Evolutionary conservation across 306 rosid species (phyloP), one percentile per base, ranked within the genome.

Genomic region (Sindora glabra): DNA sequence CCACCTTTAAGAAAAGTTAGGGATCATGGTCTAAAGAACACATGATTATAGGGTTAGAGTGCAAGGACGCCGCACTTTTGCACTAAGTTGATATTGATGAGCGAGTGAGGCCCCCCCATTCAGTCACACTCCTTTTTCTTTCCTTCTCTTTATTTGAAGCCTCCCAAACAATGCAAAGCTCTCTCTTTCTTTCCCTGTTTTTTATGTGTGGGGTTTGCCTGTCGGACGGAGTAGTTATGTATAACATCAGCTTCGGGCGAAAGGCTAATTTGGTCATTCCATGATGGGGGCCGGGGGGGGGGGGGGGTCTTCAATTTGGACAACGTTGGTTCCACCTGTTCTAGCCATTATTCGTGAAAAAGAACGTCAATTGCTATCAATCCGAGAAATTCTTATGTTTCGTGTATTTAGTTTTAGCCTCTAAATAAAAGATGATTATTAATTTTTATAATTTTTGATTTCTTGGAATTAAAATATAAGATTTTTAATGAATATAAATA

Each of bases 11-110:
- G 34, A 58, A 80, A 80, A 71, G 81, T 62, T 48, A n/a, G 51
- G 50, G 57, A 61, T 51, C 14, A 5, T 67, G 58, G 79, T 69
- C 51, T 67, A 77, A 77, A 75, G 55, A n/a, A n/a, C 73, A 70
- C 62, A 77, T n/a, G n/a, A n/a, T 85, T 74, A 40, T 65, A 56
- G 30, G 68, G 30, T 34, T 47, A 62, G 65, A 69, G 51, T 53
- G 73, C 34, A 29, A 75, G 73, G 71, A 56, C 64, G 44, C 54
- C 77, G 42, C 77, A 48, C 72, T 29, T 54, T 54, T 58, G 42
- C 54, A 67, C 60, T 26, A 21, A 48, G 74, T 10, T 47, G 49
- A 42, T 48, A 64, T 21, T 16, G n/a, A n/a, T n/a, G n/a, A n/a
- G n/a, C n/a, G 63, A 56, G 59, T 56, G 78, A 62, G 74, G 69